Base-by-base conservation (phyloP, 2,329 filamentous ascomycete genomes). In the Apiospora koreana region DNA sequence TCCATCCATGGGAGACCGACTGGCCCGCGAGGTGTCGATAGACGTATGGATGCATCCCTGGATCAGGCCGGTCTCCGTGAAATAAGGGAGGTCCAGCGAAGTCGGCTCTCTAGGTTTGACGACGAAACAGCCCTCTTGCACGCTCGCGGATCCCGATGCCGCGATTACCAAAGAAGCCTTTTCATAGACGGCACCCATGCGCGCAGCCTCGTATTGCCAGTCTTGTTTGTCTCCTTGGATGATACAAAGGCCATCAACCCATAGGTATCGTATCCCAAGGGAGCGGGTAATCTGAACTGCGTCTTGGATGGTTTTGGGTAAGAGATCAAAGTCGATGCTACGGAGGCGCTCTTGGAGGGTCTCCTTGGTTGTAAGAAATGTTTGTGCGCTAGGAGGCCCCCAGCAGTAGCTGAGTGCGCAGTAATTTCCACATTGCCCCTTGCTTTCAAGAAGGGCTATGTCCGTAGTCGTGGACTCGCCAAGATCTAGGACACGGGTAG, bases 191-290 rank as follows among this genome's bases (percentile, higher is more conserved):
- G 41, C 21, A 21, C 41, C 41, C 64, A 66, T 66, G 41, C 23
- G 41, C 5, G 21, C 28, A 2, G 41, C 41, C 23, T 45, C 64
- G 23, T 41, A 31, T n/a, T 28, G 23, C 64, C 64, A 45, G 2
- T 66, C 64, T 12, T 66, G 7, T 7, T 14, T 31, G 41, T 66
- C 64, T 9, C 23, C 64, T 31, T 45, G 64, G 12, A 66, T 25
- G n/a, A 66, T 66, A 12, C 64, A 66, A 45, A 66, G 38, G 3
- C 64, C 25, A 38, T 66, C 64, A 21, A 66, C 28, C 64, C 64
- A 45, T 3, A 45, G n/a, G 18, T 66, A 66, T 16, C 38, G 31
- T n/a, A 66, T 31, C 18, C 38, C 64, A 21, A 66, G 38, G 2
- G 1, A 10, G 10, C 64, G 64, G 23, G 42, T 28, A 5, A 45